Conservation (phyloP, 129 eudicot species). For the Centrapalus pauciflorus region DNA sequence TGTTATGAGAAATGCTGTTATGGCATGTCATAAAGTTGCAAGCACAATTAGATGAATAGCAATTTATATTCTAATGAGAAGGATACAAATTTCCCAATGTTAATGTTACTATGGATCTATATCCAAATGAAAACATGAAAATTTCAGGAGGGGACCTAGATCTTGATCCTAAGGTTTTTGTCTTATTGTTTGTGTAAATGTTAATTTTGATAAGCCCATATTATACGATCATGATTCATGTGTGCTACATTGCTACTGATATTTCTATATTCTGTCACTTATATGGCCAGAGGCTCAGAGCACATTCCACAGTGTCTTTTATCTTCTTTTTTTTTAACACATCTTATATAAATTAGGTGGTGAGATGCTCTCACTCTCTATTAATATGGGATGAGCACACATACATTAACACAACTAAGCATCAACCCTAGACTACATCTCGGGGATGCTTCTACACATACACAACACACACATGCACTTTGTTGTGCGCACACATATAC, state of each 20-base stretch:
- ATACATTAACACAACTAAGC: too few relatives aligned
- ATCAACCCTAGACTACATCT: too few relatives aligned
- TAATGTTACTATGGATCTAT: not conserved
- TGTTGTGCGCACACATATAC: too few relatives aligned
- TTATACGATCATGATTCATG: not conserved
- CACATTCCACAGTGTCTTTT: not conserved
- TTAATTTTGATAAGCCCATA: not conserved
- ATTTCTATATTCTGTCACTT: too few relatives aligned
- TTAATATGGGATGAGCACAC: not conserved
- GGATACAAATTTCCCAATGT: not conserved
- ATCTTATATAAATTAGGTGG: not conserved
- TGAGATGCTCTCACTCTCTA: not conserved
- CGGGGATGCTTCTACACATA: too few relatives aligned
- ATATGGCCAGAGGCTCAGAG: not conserved
- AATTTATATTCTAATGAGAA: not conserved
- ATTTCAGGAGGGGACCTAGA: constrained; percentile 60
- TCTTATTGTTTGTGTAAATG: not conserved
- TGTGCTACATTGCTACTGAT: not conserved
- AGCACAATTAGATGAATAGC: not conserved
- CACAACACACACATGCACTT: too few relatives aligned
- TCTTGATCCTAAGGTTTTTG: constrained; percentile 67
- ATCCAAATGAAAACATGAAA: not conserved
- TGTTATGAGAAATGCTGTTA: not conserved
- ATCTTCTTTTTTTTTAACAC: not conserved
- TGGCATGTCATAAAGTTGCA: not conserved